phyloP scores from a whole-genome alignment of 192 early-diverging fungal species.

The Hyaloraphidium curvatum region DNA sequence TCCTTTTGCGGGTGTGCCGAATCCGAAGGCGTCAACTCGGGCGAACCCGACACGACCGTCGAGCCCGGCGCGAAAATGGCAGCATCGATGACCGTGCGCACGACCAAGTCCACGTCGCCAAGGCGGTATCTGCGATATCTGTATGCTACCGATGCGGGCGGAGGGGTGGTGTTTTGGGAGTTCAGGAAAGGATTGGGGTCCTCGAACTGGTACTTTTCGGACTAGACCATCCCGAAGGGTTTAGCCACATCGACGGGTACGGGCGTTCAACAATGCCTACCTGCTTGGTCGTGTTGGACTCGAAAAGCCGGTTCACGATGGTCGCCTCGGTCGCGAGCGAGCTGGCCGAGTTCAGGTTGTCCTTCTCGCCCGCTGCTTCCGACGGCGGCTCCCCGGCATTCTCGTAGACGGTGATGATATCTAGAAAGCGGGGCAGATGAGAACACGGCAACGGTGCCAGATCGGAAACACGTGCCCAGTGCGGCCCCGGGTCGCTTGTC shows the following conservation, averaged over 20 bases:
- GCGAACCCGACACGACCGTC: constrained; percentile 17
- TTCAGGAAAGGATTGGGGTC: constrained; percentile 58
- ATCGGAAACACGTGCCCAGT: constrained; percentile 22
- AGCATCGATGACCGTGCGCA: constrained; percentile 81
- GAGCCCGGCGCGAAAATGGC: constrained; percentile 23
- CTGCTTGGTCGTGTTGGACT: constrained; percentile 32
- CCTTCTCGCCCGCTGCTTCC: constrained; percentile 71
- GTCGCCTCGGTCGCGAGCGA: constrained; percentile 76
- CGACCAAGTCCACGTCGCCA: constrained; percentile 46
- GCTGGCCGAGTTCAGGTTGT: constrained; percentile 61
- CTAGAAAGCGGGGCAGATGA: constrained; percentile 24
- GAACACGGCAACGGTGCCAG: neutral
- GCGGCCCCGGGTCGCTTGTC: constrained; percentile 77
- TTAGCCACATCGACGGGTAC: no score
- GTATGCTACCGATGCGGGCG: constrained; percentile 46
- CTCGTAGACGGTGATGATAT: constrained; percentile 87
- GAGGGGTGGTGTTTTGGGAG: constrained; percentile 17
- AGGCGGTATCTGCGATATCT: constrained; percentile 79
- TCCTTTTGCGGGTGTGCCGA: constrained; percentile 19
- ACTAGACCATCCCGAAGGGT: constrained; percentile 6
- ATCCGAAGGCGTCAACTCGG: constrained; percentile 17
- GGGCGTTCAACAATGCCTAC: no score
- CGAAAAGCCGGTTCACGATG: constrained; percentile 64
- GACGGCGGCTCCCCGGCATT: constrained; percentile 80
- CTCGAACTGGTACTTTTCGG: constrained; percentile 28